Percentiles rank a stretch among this genome's conserved stretches.
Evolutionary conservation across 192 early-diverging fungal species (phyloP).

Genomic region (Thoreauomyces humboldtii): DNA sequence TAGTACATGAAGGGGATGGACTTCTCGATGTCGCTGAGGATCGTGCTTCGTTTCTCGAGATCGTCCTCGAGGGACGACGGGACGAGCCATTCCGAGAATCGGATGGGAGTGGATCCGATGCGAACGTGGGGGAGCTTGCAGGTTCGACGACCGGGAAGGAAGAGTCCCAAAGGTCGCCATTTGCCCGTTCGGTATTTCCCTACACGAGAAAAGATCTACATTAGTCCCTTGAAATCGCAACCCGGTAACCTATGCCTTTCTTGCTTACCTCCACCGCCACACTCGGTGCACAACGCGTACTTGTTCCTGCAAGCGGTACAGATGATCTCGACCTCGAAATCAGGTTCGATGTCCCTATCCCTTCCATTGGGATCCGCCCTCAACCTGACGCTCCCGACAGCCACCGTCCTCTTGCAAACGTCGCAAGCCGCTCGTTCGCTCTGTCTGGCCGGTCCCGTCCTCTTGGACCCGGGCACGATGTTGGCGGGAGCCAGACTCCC

Average conservation of each 20-base stretch:
- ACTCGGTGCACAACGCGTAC: constrained; percentile 45
- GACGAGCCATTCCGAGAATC: constrained; percentile 10
- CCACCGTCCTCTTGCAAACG: constrained; percentile 18
- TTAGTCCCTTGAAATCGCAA: too few relatives aligned
- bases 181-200: constrained; percentile 37
- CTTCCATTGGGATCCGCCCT: background rate
- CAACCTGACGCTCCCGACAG: constrained; percentile 7
- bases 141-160: constrained; percentile 34
- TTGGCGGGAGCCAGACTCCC: background rate
- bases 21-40: constrained; percentile 20
- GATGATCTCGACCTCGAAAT: constrained; percentile 42
- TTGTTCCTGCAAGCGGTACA: constrained; percentile 32
- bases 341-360: constrained; percentile 13
- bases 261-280: constrained; percentile 39
- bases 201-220: too few relatives aligned
- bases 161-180: constrained; percentile 45
- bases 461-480: constrained; percentile 22
- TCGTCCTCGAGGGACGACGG: background rate
- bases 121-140: constrained; percentile 42
- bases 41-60: background rate
- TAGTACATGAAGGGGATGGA: constrained; percentile 23
- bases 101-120: constrained; percentile 31
- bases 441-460: background rate
- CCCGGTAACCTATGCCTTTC: too few relatives aligned
- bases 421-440: constrained; percentile 17